Conservation (phyloP, 495 filamentous ascomycete genomes). For the Pyrenopolyporus hunteri region DNA sequence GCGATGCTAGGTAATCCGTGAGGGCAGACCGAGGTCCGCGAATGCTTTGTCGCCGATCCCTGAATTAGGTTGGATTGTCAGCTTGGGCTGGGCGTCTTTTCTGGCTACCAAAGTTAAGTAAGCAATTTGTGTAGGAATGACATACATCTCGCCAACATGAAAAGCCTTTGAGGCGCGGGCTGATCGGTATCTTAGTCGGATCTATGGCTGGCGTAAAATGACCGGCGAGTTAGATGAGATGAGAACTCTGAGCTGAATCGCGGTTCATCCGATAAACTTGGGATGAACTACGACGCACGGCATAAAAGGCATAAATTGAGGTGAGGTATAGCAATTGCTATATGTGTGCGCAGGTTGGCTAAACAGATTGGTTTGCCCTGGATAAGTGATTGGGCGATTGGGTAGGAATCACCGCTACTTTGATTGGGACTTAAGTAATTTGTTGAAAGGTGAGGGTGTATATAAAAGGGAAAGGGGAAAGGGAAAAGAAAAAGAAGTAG, state of each 20-base stretch:
- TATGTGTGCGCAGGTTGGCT: not conserved
- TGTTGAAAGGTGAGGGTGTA: too few species aligned
- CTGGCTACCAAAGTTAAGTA: too few species aligned
- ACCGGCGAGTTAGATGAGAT: not conserved
- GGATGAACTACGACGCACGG: not conserved
- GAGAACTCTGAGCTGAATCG: not conserved
- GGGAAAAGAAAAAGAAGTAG: too few species aligned
- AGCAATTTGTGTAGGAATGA: not conserved
- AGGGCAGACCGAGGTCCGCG: conserved; percentile 67
- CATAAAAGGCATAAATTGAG: not conserved
- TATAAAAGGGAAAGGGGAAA: too few species aligned
- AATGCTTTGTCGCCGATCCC: conserved; percentile 11
- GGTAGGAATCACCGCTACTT: too few species aligned
- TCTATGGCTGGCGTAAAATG: not conserved
- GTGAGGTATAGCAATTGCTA: not conserved
- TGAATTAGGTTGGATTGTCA: not conserved
- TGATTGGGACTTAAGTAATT: too few species aligned
- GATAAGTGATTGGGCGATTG: too few species aligned
- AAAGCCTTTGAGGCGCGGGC: too few species aligned
- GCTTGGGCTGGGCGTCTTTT: not conserved
- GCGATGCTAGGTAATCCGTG: conserved; percentile 82
- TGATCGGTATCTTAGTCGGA: not conserved
- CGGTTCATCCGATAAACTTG: not conserved
- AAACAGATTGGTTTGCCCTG: too few species aligned
- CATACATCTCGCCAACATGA: not conserved